A percentile compares a stretch with the other conserved stretches of the same genome.
Evolutionary conservation across 805 yeast species (phyloP).

Genomic region (Barnettozyma wickerhamii): DNA sequence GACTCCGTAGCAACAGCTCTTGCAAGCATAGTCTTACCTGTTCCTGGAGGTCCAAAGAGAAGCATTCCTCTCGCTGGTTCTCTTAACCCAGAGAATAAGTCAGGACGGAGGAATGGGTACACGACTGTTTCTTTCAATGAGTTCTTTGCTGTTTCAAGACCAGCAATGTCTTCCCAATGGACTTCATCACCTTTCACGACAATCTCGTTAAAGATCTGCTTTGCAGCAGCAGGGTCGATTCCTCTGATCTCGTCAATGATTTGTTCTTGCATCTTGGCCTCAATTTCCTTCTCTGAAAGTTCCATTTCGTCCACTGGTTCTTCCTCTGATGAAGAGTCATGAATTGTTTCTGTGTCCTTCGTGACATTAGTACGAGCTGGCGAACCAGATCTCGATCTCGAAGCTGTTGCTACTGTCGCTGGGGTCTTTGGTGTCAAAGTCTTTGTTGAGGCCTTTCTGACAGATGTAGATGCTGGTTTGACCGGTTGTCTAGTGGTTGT

Average conservation of each 20-base stretch:
- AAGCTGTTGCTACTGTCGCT: conserved; percentile 1
- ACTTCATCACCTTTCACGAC: conserved; percentile 90
- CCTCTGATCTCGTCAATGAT: conserved; percentile 45
- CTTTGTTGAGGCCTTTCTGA: not conserved
- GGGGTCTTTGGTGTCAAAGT: not conserved
- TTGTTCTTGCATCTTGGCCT: conserved; percentile 29
- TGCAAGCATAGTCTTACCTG: conserved; percentile 97
- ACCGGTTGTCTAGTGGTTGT: conserved; percentile 4
- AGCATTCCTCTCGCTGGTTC: conserved; percentile 98
- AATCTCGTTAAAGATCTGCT: conserved; percentile 84
- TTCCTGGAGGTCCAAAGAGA: conserved; percentile 96
- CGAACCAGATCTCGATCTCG: conserved; percentile 20
- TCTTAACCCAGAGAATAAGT: conserved; percentile 82
- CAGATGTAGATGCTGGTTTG: not conserved
- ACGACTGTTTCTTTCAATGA: conserved; percentile 94
- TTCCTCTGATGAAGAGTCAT: conserved; percentile 18
- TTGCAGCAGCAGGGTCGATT: conserved; percentile 74
- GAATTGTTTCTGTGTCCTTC: conserved; percentile 24
- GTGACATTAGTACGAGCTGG: conserved; percentile 14
- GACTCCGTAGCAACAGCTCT: conserved; percentile 97
- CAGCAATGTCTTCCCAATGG: conserved; percentile 95
- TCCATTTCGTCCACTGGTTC: conserved; percentile 19
- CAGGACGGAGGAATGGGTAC: conserved; percentile 93
- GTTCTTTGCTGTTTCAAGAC: conserved; percentile 80
- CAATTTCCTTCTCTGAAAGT: conserved; percentile 25